Conservation (phyloP, 805 yeast species). For the Pichia scutulata region DNA sequence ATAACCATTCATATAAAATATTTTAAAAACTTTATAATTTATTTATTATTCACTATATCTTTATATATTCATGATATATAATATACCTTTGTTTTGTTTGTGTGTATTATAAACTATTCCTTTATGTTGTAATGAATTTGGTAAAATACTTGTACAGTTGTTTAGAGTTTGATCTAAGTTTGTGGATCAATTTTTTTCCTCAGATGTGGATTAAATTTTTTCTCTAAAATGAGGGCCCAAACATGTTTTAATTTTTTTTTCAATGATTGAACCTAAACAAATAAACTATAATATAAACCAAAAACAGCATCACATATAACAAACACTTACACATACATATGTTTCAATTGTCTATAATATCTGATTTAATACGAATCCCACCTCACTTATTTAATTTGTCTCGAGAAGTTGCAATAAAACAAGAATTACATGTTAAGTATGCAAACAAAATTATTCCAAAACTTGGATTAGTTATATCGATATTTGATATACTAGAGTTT, state of each 20-base stretch:
- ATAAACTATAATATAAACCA: not conserved
- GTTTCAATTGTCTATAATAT: constrained; percentile 77
- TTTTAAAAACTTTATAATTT: not conserved
- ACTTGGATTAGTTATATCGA: constrained; percentile 74
- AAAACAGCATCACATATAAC: not conserved
- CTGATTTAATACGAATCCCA: constrained; percentile 82
- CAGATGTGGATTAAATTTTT: not conserved
- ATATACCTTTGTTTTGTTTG: not conserved
- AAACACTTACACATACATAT: constrained; percentile 29
- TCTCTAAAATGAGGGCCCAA: not conserved
- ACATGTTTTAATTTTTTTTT: too few relatives aligned
- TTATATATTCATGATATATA: not conserved
- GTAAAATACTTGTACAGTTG: not conserved
- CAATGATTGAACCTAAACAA: too few relatives aligned
- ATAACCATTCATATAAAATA: not conserved
- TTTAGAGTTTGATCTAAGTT: too few relatives aligned
- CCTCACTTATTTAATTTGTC: constrained; percentile 77
- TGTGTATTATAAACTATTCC: not conserved
- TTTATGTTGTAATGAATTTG: not conserved
- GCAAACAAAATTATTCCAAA: constrained; percentile 80
- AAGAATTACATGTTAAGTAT: constrained; percentile 77
- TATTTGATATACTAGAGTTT: constrained; percentile 76
- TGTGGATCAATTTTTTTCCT: not conserved
- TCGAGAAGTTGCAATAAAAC: constrained; percentile 61
- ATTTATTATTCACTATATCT: constrained; percentile 8